A percentile compares a stretch with the other conserved stretches of the same genome.
These are phyloP conservation scores for Hypsizygus marmoreus DNA, from an alignment of 768 basidiomycete species.

Conservation along the genomic window DNA sequence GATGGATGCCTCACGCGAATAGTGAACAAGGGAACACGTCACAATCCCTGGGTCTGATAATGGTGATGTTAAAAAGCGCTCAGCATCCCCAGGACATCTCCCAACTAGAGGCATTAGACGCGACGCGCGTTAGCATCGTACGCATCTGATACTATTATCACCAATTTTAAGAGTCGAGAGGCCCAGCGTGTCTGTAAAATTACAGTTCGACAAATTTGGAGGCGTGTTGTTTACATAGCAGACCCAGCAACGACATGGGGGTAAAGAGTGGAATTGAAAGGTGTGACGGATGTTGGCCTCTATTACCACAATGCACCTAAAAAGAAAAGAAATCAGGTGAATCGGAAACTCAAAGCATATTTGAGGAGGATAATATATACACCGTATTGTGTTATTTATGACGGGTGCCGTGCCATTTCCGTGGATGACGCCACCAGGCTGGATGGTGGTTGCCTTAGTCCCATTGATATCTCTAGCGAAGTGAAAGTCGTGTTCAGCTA, in stretches of 20 bases:
- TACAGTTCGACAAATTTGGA: no score
- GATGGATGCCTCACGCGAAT: conserved; percentile 17
- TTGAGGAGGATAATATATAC: no score
- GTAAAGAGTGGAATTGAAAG: conserved; percentile 57
- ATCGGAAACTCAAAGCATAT: conserved; percentile 24
- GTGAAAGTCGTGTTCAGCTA: conserved; percentile 65
- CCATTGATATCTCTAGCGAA: conserved; percentile 43
- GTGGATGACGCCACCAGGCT: conserved; percentile 53
- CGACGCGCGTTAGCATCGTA: conserved; percentile 11
- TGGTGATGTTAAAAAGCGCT: conserved; percentile 20
- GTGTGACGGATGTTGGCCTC: conserved; percentile 54
- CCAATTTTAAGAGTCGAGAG: no score
- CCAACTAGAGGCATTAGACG: conserved; percentile 14
- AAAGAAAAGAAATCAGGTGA: not conserved
- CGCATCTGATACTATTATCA: no score
- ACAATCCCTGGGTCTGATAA: conserved; percentile 14
- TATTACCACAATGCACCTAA: conserved; percentile 51
- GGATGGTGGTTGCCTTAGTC: conserved; percentile 45
- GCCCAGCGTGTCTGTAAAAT: no score
- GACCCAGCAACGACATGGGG: conserved; percentile 58
- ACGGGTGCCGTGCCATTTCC: conserved; percentile 37
- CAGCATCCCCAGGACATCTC: conserved; percentile 13
- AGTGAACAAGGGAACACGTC: conserved; percentile 13
- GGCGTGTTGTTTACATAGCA: no score
- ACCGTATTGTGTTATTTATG: conserved; percentile 58